These are phyloP conservation scores for Kwoniella heveanensis DNA, from an alignment of 768 basidiomycete species.

Conservation along the genomic window DNA sequence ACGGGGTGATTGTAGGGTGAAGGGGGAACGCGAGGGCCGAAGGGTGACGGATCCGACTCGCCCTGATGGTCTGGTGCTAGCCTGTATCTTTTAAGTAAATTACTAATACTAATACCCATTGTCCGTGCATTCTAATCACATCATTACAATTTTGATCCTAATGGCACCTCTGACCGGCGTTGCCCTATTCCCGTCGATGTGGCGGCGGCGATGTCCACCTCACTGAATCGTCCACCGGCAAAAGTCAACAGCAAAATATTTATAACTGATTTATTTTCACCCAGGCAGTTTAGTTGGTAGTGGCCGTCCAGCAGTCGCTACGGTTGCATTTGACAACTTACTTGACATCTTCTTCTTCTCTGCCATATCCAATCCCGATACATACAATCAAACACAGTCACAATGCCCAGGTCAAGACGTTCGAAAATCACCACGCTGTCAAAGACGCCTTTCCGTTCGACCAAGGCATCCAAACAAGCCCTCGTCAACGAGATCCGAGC, in stretches of 20 bases:
- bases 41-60: neutral
- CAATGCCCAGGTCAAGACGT: constrained; percentile 87
- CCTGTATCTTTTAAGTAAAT: neutral
- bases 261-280: constrained; percentile 8
- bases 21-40: neutral
- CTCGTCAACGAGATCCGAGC: constrained; percentile 80
- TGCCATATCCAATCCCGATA: neutral
- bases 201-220: constrained; percentile 2
- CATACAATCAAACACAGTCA: constrained; percentile 15
- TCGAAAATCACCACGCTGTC: constrained; percentile 89
- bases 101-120: too few species aligned
- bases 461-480: constrained; percentile 81
- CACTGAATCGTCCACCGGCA: neutral
- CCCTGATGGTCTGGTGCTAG: neutral
- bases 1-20: neutral
- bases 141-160: neutral
- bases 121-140: too few species aligned
- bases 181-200: neutral
- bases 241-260: constrained; percentile 1
- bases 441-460: constrained; percentile 85
- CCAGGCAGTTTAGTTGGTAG: too few species aligned
- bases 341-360: neutral
- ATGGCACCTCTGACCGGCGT: neutral
- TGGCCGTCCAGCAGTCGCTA: too few species aligned
- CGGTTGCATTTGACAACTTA: neutral